Conservation (phyloP, 768 basidiomycete genomes). For the Dacryopinax spathularia region DNA sequence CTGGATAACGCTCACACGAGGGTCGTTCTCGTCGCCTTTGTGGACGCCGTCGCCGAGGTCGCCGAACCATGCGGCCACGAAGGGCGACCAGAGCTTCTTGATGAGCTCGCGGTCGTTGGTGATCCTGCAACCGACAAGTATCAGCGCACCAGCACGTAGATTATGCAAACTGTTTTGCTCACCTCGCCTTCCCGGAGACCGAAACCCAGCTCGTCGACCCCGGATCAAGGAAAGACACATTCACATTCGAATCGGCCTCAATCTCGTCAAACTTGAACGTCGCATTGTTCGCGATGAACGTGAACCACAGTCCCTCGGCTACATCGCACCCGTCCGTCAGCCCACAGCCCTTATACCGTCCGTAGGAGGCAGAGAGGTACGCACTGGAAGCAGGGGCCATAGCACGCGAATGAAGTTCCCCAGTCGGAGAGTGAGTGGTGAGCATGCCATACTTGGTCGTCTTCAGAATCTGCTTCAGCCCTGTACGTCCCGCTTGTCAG, state of each 20-base stretch:
- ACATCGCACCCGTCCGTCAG: background rate
- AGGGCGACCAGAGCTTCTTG: constrained; percentile 42
- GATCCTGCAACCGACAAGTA: constrained; percentile 25
- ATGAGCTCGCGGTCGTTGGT: constrained; percentile 48
- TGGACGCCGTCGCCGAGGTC: constrained; percentile 75
- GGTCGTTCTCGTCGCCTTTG: constrained; percentile 65
- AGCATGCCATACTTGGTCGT: constrained; percentile 58
- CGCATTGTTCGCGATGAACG: constrained; percentile 60
- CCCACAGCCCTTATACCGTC: background rate
- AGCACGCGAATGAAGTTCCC: constrained; percentile 61
- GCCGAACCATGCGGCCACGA: constrained; percentile 57
- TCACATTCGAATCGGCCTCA: constrained; percentile 58
- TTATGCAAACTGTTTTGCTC: background rate
- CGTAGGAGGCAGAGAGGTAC: background rate
- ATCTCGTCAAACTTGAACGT: constrained; percentile 67
- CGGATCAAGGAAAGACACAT: constrained; percentile 62
- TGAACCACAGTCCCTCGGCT: constrained; percentile 25
- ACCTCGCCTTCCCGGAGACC: constrained; percentile 50
- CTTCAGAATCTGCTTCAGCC: constrained; percentile 50
- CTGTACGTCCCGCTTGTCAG: constrained; percentile 22
- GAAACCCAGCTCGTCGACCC: constrained; percentile 67
- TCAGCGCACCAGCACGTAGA: background rate
- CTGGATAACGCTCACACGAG: constrained; percentile 64
- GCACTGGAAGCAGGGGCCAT: constrained; percentile 49
- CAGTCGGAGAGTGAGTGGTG: constrained; percentile 52